Conservation (phyloP, 108 stramenopile genomes). For the Cyclotella atomus region DNA sequence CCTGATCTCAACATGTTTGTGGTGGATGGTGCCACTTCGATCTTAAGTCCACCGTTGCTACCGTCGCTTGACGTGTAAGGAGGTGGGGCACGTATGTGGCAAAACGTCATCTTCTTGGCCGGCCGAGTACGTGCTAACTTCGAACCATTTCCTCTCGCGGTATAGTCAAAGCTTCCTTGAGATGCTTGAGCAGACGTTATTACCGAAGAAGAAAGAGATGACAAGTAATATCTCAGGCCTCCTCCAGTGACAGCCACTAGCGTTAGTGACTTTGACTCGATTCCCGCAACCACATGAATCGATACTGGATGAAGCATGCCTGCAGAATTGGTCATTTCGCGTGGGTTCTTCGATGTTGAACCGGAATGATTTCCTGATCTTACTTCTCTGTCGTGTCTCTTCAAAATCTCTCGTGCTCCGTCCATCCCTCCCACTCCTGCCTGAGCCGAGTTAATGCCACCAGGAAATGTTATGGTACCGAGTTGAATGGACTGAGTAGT, state of each 20-base stretch:
- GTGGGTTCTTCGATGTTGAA: slow-evolving; percentile 17
- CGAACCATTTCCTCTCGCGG: slow-evolving; percentile 12
- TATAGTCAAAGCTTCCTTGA: slow-evolving; percentile 36
- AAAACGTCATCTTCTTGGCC: slow-evolving; percentile 66
- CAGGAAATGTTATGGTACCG: slow-evolving; percentile 68
- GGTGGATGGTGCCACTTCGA: slow-evolving; percentile 37
- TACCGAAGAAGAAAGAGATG: slow-evolving; percentile 51
- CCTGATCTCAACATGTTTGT: slow-evolving; percentile 14
- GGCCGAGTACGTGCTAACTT: slow-evolving; percentile 28
- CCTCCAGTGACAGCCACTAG: slow-evolving; percentile 82
- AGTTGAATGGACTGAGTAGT: slow-evolving; percentile 51
- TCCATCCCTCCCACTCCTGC: slow-evolving; percentile 92
- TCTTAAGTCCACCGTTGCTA: slow-evolving; percentile 41
- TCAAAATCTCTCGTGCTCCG: slow-evolving; percentile 76
- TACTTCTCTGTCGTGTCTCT: slow-evolving; percentile 60
- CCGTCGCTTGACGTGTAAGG: slow-evolving; percentile 45
- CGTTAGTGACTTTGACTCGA: slow-evolving; percentile 73
- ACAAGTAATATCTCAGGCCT: slow-evolving; percentile 82
- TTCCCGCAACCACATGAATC: slow-evolving; percentile 68
- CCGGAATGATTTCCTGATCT: slow-evolving; percentile 19
- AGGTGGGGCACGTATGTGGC: slow-evolving; percentile 84
- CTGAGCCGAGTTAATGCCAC: slow-evolving; percentile 73
- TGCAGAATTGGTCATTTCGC: slow-evolving; percentile 24
- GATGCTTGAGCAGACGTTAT: slow-evolving; percentile 42
- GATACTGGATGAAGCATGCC: slow-evolving; percentile 73